Conservation (phyloP, 768 basidiomycete species). For the Daedaleopsis sinensis region DNA sequence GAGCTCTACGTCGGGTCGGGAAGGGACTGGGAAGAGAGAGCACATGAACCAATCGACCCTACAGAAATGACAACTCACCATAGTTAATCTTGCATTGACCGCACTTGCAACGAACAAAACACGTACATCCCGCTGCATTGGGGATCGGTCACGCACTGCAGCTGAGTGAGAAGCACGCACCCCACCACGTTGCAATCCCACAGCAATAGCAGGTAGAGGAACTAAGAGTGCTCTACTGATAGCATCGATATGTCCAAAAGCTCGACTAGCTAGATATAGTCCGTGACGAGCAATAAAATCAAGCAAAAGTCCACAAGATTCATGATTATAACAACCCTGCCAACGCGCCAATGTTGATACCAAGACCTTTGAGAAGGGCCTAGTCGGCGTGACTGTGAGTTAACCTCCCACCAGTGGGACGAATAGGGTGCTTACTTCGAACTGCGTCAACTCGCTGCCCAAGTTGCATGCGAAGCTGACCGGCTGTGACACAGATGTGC, state of each 20-base stretch:
- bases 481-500: constrained; percentile 63
- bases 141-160: too few species aligned
- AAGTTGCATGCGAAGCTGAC: constrained; percentile 71
- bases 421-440: constrained; percentile 32
- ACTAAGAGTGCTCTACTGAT: constrained; percentile 4
- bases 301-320: neutral
- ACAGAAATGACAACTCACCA: too few species aligned
- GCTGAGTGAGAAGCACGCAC: too few species aligned
- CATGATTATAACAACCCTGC: constrained; percentile 6
- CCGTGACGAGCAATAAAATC: constrained; percentile 4
- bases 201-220: too few species aligned
- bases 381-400: neutral
- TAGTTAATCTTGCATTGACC: too few species aligned
- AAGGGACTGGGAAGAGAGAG: neutral
- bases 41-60: neutral
- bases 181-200: too few species aligned
- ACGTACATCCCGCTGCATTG: too few species aligned
- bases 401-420: neutral
- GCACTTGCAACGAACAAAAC: too few species aligned
- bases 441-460: constrained; percentile 27
- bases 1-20: neutral
- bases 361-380: constrained; percentile 12
- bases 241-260: constrained; percentile 10
- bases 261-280: constrained; percentile 14
- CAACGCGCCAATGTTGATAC: constrained; percentile 14